Evolutionary conservation across 2,329 filamentous ascomycete species (phyloP), one percentile per base, ranked within the genome.

Genomic region (Pseudopithomyces chartarum): DNA sequence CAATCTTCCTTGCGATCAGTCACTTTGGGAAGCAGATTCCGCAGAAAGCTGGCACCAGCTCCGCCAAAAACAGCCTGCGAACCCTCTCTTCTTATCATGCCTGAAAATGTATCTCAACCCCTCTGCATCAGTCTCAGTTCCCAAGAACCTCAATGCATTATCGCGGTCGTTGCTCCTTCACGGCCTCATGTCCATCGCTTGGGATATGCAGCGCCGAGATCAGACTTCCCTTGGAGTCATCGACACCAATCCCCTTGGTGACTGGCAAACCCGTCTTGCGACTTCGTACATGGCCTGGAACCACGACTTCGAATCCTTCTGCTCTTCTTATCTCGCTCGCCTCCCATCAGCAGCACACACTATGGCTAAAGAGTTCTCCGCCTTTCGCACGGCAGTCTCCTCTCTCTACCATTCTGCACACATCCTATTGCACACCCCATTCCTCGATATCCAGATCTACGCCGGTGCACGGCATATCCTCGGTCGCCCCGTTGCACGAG

Each of bases 391-490:
- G 1, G 80, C 84, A 0, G 82, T 81, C 19, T 73, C 80, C n/a
- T 79, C 83, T 0, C 77, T 88, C 0, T 87, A 87, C 55, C 85
- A 87, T 59, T 79, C 84, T 0, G 84, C 84, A 0, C 81, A 85
- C 43, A 77, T 86, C 6, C 76, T 84, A 0, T 75, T 88, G 2
- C 78, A 85, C 54, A 82, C 83, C 6, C 84, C 87, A 15, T 82
- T 88, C 39, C 74, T 87, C 0, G 85, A 88, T 61, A 73, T 88
- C 0, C 85, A 88, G 61, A 87, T 87, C 40, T 85, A 84, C 43
- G 85, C 85, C 0, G 85, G 85, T 0, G 82, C 85, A 2, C 73
- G 79, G 1, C 81, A 87, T 45, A 87, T 88, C 23, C 77, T 87
- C 0, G 85, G 85, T 0, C 78, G 84, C 0, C 78, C 81, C 0